Evolutionary conservation across 1,284 basidiomycete species (phyloP), one percentile per base, ranked within the genome.

Genomic region (Chondrostereum purpureum): DNA sequence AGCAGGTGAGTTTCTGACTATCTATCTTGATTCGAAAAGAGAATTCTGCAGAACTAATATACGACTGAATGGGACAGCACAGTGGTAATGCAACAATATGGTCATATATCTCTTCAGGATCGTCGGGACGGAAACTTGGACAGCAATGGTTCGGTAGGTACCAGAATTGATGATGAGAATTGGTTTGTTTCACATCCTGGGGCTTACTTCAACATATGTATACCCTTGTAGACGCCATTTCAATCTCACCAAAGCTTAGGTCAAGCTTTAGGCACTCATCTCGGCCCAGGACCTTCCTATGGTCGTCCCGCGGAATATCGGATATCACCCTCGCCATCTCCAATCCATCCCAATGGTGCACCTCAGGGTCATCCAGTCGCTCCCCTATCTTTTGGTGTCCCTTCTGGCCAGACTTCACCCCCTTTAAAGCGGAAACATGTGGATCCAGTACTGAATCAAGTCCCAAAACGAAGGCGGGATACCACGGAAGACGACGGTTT

Each of bases 371-470:
- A 47, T 12, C 24, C 45, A 3, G 36, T 42, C 13, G 41, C 20
- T 36, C 38, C 20, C 36, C 47, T 36, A 39, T 22, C 43, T 48
- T 47, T 39, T n/a, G 34, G 39, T 16, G 10, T 42, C 42, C 13
- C 20, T 40, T 37, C 54, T 42, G 45, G 55, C 42, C 56, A 63
- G 36, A 49, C 64, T 16, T 65, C 70, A 16, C 66, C 68, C 11
- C 63, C 59, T 22, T 56, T 66, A 51, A 80, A 80, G 57, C 73
- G 79, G 51, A 80, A 80, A 56, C 75, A 71, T 48, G 54, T 64
- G 22, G 77, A 78, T 46, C 46, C 45, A 37, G 43, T 58, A 35
- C 58, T 63, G 24, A 40, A 59, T 4, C 67, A 70, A 45, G 57
- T 68, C 17, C 63, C 64, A 37, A 81, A 80, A 58, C 68, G 75